Base-by-base conservation (phyloP, 2,329 filamentous ascomycete genomes). In the Seiridium cupressi region DNA sequence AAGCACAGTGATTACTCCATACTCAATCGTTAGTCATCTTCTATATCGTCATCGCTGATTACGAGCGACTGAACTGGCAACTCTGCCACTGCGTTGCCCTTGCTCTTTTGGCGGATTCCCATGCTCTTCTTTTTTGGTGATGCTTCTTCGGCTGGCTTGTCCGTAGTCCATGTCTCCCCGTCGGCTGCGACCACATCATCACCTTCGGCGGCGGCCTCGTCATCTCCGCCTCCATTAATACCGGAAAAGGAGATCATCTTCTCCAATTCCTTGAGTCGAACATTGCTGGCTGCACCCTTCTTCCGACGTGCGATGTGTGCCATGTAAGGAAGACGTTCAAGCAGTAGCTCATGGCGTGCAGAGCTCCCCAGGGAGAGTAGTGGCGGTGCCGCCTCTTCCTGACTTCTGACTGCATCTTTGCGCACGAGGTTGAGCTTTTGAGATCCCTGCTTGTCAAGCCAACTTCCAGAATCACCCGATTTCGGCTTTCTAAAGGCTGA, bases 301-400 rank as follows among this genome's bases (percentile, higher is more conserved):
- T 75, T 70, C 38, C 75, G 70, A 13, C 81, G 77, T 2, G 77
- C 74, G 69, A 97, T 91, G 55, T 85, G 82, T 1, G 88, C 82
- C 80, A 95, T 87, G 73, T 96, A 98, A 0, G 95, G 95, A 0
- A 99, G 81, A 7, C 92, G 87, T 65, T 98, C 92, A 32, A 97
- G 84, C 0, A 97, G 75, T 78, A 95, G 83, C 72, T 94, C 91
- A 47, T 82, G 83, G 42, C 88, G 87, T 3, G 89, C 87, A 3
- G 88, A 85, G 63, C 80, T 87, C 48, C 89, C 88, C 1, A 89
- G 81, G 0, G 86, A 84, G 13, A 88, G 77, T 1, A 84, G 73
- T 0, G 82, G 80, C 42, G 65, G 55, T 55, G 64, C 47, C 53
- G 65, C 32, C 60, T 69, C 62, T 51, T 6, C 61, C 58, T 66